phyloP scores from a whole-genome alignment of 78 protist genomes.

The Mastigamoeba balamuthi region DNA sequence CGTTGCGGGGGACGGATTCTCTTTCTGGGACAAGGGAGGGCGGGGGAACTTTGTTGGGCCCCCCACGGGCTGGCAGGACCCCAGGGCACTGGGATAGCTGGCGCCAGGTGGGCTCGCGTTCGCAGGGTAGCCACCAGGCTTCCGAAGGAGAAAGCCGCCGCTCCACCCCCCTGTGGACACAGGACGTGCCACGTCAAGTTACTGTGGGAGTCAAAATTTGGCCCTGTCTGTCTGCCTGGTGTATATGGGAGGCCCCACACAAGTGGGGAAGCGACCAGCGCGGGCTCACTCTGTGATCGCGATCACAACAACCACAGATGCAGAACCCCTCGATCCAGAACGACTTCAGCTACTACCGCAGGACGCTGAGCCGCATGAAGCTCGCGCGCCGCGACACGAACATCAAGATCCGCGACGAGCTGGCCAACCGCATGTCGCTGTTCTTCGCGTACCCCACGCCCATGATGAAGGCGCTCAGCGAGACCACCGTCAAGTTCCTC shows the following conservation, averaged over 20 bases:
- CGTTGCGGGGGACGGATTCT: no score
- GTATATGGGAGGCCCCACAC: no score
- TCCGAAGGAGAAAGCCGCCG: no score
- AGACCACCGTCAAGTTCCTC: constrained; percentile 57
- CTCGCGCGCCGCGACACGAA: constrained; percentile 34
- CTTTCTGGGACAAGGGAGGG: no score
- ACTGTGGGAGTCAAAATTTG: background rate
- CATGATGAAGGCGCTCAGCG: constrained; percentile 55
- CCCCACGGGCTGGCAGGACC: no score
- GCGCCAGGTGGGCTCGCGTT: no score
- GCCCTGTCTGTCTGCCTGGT: background rate
- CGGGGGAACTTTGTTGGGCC: no score
- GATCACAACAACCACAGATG: constrained; percentile 28
- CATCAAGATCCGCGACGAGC: constrained; percentile 63
- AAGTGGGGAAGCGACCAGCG: no score
- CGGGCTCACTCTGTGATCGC: background rate
- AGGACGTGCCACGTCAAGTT: no score
- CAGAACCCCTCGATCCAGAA: constrained; percentile 73
- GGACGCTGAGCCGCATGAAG: constrained; percentile 63
- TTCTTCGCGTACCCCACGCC: constrained; percentile 78
- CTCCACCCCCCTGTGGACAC: no score
- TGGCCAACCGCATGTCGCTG: constrained; percentile 65
- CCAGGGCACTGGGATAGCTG: no score
- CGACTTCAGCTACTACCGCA: constrained; percentile 71
- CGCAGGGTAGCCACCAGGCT: background rate